Evolutionary conservation across 352 stramenopile genomes (phyloP).

Genomic region (Globisporangium paddicum): DNA sequence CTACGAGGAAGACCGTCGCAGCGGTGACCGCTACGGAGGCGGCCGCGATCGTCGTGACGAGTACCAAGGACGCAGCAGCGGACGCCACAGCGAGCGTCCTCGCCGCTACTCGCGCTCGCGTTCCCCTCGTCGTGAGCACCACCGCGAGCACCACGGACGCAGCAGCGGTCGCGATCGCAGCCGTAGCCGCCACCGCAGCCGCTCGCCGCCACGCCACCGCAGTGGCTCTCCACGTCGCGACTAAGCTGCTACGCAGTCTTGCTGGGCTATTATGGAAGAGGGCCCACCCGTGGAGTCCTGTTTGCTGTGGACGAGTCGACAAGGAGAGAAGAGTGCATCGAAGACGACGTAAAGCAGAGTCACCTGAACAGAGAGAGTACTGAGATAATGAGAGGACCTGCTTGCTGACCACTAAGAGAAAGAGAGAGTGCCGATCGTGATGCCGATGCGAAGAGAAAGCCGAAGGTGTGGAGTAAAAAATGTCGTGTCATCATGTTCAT

Average conservation of each 20-base stretch:
- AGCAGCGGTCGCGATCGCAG: conserved; percentile 20
- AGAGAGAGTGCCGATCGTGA: conserved; percentile 12
- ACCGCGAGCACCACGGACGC: conserved; percentile 8
- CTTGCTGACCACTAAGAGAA: conserved; percentile 9
- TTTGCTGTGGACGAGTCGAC: background rate
- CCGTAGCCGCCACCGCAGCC: conserved; percentile 38
- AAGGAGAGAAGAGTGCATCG: background rate
- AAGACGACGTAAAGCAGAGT: conserved; percentile 3
- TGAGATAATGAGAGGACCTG: conserved; percentile 13
- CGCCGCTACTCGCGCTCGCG: conserved; percentile 28
- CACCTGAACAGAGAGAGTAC: conserved; percentile 7
- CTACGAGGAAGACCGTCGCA: conserved; percentile 11
- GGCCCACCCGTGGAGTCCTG: background rate
- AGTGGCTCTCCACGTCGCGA: conserved; percentile 51
- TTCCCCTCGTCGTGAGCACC: conserved; percentile 28
- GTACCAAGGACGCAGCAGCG: conserved; percentile 10
- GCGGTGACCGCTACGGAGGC: conserved; percentile 25
- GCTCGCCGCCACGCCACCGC: conserved; percentile 33
- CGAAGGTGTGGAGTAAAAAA: conserved; percentile 1
- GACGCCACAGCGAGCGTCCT: conserved; percentile 27
- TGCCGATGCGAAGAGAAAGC: conserved; percentile 4
- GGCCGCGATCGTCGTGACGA: conserved; percentile 10
- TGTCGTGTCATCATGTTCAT: conserved; percentile 2
- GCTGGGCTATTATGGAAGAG: background rate
- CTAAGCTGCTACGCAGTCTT: conserved; percentile 25